Evolutionary conservation across 768 basidiomycete genomes (phyloP).

Genomic region (Boletus rex-veris): DNA sequence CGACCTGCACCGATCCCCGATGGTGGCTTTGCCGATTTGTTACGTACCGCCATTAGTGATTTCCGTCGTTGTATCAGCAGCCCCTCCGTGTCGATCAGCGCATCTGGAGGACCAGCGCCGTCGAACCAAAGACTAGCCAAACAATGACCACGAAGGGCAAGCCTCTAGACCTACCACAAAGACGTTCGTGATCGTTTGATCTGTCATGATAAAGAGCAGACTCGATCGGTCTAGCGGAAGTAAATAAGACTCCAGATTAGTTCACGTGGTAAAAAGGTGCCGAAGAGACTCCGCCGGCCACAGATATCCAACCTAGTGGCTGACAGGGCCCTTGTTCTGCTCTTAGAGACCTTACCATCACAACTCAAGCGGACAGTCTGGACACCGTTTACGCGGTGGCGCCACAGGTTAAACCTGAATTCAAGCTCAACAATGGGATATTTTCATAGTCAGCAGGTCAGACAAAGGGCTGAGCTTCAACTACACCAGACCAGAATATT

Average conservation of each 20-base stretch:
- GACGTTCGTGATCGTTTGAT: background rate
- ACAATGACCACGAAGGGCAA: background rate
- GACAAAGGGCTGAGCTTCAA: constrained; percentile 38
- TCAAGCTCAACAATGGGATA: constrained; percentile 22
- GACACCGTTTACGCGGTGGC: constrained; percentile 12
- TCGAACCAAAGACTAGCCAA: background rate
- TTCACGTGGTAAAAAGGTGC: background rate
- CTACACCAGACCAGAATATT: constrained; percentile 85
- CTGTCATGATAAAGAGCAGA: background rate
- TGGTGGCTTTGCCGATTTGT: constrained; percentile 4
- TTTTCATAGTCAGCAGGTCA: constrained; percentile 25
- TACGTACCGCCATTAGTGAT: constrained; percentile 15
- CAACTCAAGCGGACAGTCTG: constrained; percentile 8
- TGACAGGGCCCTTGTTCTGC: constrained; percentile 3
- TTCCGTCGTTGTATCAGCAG: background rate
- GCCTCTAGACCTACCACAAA: background rate
- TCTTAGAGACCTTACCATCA: constrained; percentile 5
- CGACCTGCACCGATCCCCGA: constrained; percentile 7
- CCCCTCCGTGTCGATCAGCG: background rate
- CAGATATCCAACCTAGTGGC: background rate
- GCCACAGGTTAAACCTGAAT: constrained; percentile 15
- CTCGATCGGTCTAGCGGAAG: constrained; percentile 7
- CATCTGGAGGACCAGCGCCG: background rate
- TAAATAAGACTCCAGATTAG: constrained; percentile 4
- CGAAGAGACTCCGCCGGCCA: background rate